Conservation (phyloP, 768 basidiomycete genomes). For the Lactifluus volemus region DNA sequence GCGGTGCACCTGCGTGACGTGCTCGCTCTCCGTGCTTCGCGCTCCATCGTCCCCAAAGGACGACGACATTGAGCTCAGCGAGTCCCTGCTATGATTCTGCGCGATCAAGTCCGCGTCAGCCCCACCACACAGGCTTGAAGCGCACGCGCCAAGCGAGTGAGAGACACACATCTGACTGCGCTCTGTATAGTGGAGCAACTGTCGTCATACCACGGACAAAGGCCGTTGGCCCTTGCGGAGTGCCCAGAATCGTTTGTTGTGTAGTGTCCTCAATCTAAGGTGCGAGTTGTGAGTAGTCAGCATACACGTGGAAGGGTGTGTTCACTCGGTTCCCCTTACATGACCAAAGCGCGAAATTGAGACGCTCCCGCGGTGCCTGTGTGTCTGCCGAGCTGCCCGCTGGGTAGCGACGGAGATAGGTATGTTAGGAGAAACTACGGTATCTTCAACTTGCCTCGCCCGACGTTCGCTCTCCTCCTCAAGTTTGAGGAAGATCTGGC, state of each 20-base stretch:
- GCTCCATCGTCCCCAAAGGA: conserved; percentile 3
- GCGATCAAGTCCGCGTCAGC: conserved; percentile 1
- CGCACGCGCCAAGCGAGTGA: background rate
- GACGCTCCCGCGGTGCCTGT: conserved; percentile 40
- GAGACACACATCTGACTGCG: conserved; percentile 17
- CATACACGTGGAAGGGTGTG: background rate
- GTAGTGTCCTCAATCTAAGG: conserved; percentile 8
- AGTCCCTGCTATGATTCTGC: conserved; percentile 23
- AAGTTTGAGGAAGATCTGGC: conserved; percentile 48
- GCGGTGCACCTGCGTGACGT: conserved; percentile 19
- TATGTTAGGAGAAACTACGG: background rate
- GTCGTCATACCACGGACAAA: conserved; percentile 22
- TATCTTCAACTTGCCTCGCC: conserved; percentile 31
- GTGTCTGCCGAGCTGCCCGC: conserved; percentile 18
- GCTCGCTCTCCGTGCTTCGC: conserved; percentile 8
- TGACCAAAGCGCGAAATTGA: conserved; percentile 56
- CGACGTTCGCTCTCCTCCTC: conserved; percentile 49
- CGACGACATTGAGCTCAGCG: conserved; percentile 21
- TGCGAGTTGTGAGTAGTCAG: background rate
- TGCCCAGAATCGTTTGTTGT: conserved; percentile 4
- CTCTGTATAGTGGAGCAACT: conserved; percentile 25
- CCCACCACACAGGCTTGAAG: background rate
- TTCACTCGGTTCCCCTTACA: conserved; percentile 27
- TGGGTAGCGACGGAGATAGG: conserved; percentile 7
- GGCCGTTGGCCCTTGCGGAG: conserved; percentile 19